Percentiles rank a stretch among this genome's conserved stretches.
Evolutionary conservation across 1,284 basidiomycete genomes (phyloP).

Genomic region (Xerocomus nothofagi): DNA sequence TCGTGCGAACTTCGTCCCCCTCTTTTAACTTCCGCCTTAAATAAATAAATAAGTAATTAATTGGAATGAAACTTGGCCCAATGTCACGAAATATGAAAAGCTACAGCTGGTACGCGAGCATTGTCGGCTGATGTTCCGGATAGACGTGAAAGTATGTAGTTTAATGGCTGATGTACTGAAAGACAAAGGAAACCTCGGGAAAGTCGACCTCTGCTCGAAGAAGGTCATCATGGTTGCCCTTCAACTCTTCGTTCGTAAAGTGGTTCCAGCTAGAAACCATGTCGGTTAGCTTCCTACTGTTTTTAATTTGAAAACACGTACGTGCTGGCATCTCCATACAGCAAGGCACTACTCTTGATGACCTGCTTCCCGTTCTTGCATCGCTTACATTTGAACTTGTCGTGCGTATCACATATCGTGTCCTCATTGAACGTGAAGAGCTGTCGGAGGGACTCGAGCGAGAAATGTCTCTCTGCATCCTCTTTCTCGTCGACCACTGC

Average conservation of each 20-base stretch:
- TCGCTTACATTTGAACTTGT: constrained; percentile 96
- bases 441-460: constrained; percentile 84
- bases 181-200: constrained; percentile 87
- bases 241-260: constrained; percentile 85
- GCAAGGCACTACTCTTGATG: constrained; percentile 79
- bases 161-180: constrained; percentile 87
- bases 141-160: background rate
- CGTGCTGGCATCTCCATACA: constrained; percentile 98
- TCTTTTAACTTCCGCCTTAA: background rate
- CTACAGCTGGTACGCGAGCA: constrained; percentile 2
- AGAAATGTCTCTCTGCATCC: constrained; percentile 95
- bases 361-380: constrained; percentile 88
- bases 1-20: constrained; percentile 18
- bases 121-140: constrained; percentile 13
- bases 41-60: constrained; percentile 1
- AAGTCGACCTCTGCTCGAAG: constrained; percentile 86
- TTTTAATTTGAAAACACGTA: constrained; percentile 46
- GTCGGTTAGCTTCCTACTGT: constrained; percentile 4
- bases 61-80: background rate
- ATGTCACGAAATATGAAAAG: background rate
- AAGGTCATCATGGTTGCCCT: constrained; percentile 94
- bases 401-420: constrained; percentile 92
- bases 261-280: constrained; percentile 89
- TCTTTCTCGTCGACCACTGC: constrained; percentile 98
- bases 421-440: constrained; percentile 91